These are phyloP conservation scores for Strobilomyces echinocephalus DNA, from an alignment of 768 basidiomycete species.

Conservation along the genomic window DNA sequence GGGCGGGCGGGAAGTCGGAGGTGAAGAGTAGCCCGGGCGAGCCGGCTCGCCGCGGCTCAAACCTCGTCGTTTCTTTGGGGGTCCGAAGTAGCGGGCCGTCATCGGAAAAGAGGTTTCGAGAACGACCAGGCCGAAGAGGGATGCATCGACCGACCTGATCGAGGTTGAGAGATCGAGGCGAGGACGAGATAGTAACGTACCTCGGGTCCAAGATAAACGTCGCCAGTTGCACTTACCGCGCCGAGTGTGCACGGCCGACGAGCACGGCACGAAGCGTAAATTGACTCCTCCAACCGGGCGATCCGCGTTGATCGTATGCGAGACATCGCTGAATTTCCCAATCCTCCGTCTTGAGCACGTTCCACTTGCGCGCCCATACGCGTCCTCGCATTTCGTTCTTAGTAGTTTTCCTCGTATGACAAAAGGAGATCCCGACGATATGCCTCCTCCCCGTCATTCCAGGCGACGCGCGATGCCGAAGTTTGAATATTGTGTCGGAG, in stretches of 20 bases:
- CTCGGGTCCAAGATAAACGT: conserved; percentile 66
- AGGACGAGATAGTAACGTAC: conserved; percentile 5
- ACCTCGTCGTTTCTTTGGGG: conserved; percentile 51
- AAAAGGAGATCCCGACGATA: neutral
- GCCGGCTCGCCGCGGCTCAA: conserved; percentile 35
- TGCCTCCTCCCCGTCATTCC: no score
- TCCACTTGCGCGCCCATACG: neutral
- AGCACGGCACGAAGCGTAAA: conserved; percentile 49
- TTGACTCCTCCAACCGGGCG: conserved; percentile 37
- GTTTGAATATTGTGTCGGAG: neutral
- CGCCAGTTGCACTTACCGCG: conserved; percentile 54
- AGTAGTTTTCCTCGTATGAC: neutral
- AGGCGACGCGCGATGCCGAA: no score
- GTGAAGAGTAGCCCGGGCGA: conserved; percentile 58
- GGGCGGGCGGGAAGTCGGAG: conserved; percentile 57
- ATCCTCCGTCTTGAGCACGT: neutral
- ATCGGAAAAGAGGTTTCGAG: conserved; percentile 48
- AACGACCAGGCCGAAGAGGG: conserved; percentile 41
- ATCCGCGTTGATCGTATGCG: conserved; percentile 24
- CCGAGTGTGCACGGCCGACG: conserved; percentile 48
- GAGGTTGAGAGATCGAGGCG: neutral
- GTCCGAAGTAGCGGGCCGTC: conserved; percentile 52
- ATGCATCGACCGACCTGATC: conserved; percentile 58
- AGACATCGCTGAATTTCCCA: neutral
- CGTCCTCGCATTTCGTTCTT: neutral